Evolutionary conservation across 306 rosid genomes (phyloP).

Genomic region (Alnus rubra): DNA sequence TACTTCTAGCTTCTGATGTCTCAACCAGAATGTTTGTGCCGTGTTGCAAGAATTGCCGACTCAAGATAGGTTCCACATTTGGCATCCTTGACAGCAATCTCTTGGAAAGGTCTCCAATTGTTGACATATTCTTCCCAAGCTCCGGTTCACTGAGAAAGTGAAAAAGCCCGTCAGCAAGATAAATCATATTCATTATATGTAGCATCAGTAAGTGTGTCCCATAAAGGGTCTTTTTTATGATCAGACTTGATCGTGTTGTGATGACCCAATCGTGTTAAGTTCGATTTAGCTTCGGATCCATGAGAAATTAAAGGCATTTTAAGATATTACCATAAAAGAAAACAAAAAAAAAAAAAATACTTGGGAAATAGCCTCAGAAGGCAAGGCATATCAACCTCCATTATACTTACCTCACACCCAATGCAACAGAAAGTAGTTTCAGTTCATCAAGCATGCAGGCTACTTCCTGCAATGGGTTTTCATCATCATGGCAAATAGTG

Average conservation of each 20-base stretch:
- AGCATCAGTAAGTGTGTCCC: no score
- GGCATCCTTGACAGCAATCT: no score
- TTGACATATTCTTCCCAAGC: not conserved
- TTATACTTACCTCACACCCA: constrained; percentile 34
- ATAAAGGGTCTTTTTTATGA: no score
- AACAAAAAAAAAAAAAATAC: no score
- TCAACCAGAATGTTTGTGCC: no score
- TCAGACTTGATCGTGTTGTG: no score
- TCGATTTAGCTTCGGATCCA: not conserved
- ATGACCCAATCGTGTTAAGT: no score
- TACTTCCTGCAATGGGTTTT: constrained; percentile 2
- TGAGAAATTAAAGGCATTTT: not conserved
- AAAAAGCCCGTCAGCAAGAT: not conserved
- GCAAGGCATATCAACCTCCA: not conserved
- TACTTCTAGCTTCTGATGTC: no score
- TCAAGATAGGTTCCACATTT: no score
- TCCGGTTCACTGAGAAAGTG: not conserved
- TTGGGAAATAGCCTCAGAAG: not conserved
- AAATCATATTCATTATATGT: no score
- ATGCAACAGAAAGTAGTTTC: constrained; percentile 27
- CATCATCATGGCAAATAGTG: not conserved
- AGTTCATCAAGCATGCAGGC: constrained; percentile 25
- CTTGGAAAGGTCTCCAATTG: not conserved
- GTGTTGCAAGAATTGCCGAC: no score
- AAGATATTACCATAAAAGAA: not conserved